Base-by-base conservation (phyloP, 2,329 filamentous ascomycete species). In the Epichloe amarillans region DNA sequence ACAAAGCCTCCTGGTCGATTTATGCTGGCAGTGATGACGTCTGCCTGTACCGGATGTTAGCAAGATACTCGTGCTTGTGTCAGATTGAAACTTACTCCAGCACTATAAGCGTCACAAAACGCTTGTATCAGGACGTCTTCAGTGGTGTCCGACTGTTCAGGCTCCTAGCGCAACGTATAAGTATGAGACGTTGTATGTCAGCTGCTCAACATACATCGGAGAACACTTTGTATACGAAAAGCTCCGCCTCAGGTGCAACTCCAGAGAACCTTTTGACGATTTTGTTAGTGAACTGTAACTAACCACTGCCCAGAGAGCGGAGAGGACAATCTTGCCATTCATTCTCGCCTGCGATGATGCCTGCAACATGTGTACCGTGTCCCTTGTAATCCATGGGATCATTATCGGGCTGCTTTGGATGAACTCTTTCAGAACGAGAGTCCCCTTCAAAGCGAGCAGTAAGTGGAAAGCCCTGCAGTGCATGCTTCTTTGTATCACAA, bases 271-370 rank as follows among this genome's bases (percentile, higher is more conserved):
- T 71, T 30, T 35, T 40, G 11, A 17, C 8, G 33, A 17, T 26
- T 26, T 8, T 17, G 14, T 52, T n/a, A 49, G 26, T 12, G 8
- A 17, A 2, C 8, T 37, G 39, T 5, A 17, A 40, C 6, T 8
- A 15, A 12, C 23, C 4, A 17, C 6, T 17, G 2, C 37, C 7
- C 57, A 0, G 46, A 17, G 11, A 52, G 47, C 8, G 14, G 39
- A 44, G 33, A 43, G 33, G 11, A 12, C 3, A 7, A 21, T 23
- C 47, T 49, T 53, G 59, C 64, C 61, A 64, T 52, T 67, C 62
- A 56, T 61, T 62, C 38, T 74, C 64, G 15, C 71, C 74, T 26
- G 67, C 73, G 54, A 77, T 69, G 23, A 73, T 73, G 19, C 74
- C 74, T 17, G 73, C 68, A 37, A 73, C 71, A 46, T 58, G 49